A percentile compares a stretch with the other conserved stretches of the same genome.
Conservation (phyloP, 2,329 filamentous ascomycete species). For the Furcasterigmium furcatum region DNA sequence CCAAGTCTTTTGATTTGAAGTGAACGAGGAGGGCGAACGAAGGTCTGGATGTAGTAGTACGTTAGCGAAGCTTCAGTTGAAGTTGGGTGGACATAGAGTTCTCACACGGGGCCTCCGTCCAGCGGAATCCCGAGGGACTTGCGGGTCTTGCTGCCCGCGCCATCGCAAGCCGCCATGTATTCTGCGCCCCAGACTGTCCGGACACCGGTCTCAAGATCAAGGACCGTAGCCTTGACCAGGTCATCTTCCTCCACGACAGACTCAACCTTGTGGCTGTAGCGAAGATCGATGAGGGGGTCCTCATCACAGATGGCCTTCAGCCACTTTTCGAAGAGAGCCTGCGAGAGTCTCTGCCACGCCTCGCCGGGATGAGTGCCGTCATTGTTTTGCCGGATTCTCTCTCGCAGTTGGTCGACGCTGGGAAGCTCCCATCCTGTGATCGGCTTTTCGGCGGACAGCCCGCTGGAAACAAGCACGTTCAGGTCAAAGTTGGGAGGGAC, state of each 20-base stretch:
- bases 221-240: neutral
- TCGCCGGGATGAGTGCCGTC: neutral
- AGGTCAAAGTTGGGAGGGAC: neutral
- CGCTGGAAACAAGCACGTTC: neutral
- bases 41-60: neutral
- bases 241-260: neutral
- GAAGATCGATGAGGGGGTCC: neutral
- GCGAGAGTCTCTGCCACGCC: neutral
- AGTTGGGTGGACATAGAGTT: neutral
- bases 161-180: neutral
- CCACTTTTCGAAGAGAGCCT: neutral
- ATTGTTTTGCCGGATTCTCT: neutral
- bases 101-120: neutral
- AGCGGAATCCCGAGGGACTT: neutral
- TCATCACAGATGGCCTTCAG: neutral
- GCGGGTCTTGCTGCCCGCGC: neutral
- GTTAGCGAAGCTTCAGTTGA: neutral
- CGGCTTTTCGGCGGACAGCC: neutral
- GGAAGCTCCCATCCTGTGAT: neutral
- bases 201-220: neutral
- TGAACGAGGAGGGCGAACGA: neutral
- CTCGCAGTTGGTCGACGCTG: neutral
- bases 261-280: neutral
- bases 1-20: constrained; percentile 1
- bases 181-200: neutral